Evolutionary conservation across 176 grass and related monocot species (phyloP), one percentile per base, ranked within the genome.

Genomic region (Coix lacrymajobi): DNA sequence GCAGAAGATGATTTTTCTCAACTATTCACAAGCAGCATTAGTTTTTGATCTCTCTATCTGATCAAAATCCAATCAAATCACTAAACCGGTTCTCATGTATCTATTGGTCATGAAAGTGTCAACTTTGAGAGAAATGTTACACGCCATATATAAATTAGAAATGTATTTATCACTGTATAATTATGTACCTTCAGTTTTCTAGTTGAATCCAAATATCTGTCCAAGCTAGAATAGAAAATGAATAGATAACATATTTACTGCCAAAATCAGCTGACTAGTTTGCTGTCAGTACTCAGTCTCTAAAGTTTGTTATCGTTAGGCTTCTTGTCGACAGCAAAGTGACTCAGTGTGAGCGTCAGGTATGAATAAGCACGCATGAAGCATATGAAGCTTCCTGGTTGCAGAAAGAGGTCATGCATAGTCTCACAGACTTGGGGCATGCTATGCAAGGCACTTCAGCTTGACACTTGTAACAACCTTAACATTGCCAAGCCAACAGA

Each of bases 401-500:
- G 49, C 16, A 34, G 75, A 20, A 51, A 19, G 49, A 15, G 67
- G 66, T 6, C 39, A 79, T 76, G 54, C 39, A 79, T 76, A 43
- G 68, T 41, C 12, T 37, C 19, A 48, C 43, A 25, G 24, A 37
- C 31, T 60, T 44, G 49, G 36, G 69, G 64, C 64, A 80, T 32
- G 44, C 63, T 66, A 51, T 51, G 63, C 64, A 81, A 54, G 69
- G 28, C 16, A 57, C 79, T 69, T 84, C 54, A 73, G 30, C 22
- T 29, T 69, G 33, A 69, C 45, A 81, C 22, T 79, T 52, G 19
- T 48, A 92, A 89, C 90, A 79, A 87, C 62, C 84, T 89, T 84
- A 84, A 86, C 63, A 83, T 66, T 89, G 87, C 52, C 87, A 76
- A 13, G 45, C 19, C 80, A 92, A 89, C 84, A 86, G 20, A 86